Base-by-base conservation (phyloP, 78 protist species). In the Thecamonas trahens region DNA sequence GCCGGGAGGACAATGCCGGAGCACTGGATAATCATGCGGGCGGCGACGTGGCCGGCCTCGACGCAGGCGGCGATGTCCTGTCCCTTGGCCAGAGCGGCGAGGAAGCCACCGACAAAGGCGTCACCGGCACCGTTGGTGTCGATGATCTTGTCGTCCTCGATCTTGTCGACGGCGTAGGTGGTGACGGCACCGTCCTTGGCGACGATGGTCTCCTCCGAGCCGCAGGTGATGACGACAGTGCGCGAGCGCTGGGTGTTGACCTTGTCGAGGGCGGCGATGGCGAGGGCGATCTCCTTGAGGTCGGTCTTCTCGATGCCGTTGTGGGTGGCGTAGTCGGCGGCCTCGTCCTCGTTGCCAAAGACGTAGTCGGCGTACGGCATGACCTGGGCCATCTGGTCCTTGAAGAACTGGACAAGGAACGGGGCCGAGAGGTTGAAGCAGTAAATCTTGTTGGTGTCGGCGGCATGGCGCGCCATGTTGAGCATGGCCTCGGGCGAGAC, bases 121-220 rank as follows among this genome's bases (percentile, higher is more conserved):
- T 96, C 99, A 31, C 98, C 98, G 6, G 99, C 99, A 8, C 97
- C 99, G 82, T 96, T 94, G 68, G 94, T 80, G 89, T 96, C 99
- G 52, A 94, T 89, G 34, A 96, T 84, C 24, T 80, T 44, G 47
- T 82, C 94, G 9, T 6, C 13, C 26, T 40, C 69, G 39, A 87
- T 47, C 34, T 8, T 13, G 53, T 3, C 39, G 64, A 85, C 89
- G 32, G 68, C 49, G 86, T 62, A 80, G 66, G 38, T 44, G 0
- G 64, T 39, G 38, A 76, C 79, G 44, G 20, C 20, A 24, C 49
- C 95, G 37, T 77, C n/a, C 24, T 9, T 17, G 59, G 42, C 79
- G 35, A 93, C 90, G 9, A 94, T 18, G 61, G 95, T 82, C 18
- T 72, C 28, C 32, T 84, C 35, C n/a, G 86, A 35, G 32, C 96